Evolutionary conservation across 1,284 basidiomycete genomes (phyloP), one percentile per base, ranked within the genome.

Genomic region (Puccinia polysora): DNA sequence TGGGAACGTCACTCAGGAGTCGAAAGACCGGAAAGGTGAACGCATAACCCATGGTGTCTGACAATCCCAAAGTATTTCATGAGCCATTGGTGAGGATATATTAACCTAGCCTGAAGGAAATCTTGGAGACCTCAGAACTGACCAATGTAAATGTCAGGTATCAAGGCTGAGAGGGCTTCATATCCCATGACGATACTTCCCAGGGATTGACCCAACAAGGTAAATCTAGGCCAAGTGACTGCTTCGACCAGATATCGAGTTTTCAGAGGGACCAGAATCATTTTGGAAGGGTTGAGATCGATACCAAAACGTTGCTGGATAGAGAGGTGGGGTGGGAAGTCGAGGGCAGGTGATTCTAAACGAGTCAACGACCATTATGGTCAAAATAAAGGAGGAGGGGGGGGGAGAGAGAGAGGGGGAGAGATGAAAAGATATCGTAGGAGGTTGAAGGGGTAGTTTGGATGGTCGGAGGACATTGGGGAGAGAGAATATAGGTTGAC

Each of bases 21-120:
- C 85, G 82, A 2, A 91, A 87, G 14, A 90, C 81, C 2, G 89
- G 90, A 78, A 90, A 93, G 0, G 91, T 90, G 78, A 97, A 97
- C 0, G 91, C 92, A 78, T 96, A 97, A 28, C 96, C 95, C 93
- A 97, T 97, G 0, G 94, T 93, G 79, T 98, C 94, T 95, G 25
- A 30, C 15, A 63, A 20, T 73, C 63, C 25, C 32, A 43, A 62
- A 43, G 43, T 40, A 28, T 15, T 32, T 71, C 23, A n/a, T n/a
- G n/a, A n/a, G 53, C 32, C n/a, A 10, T 23, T 6, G 32, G 8
- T 32, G 28, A 56, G 23, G 25, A 36, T 55, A 25, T 45, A 43
- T 65, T 34, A 32, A 32, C 15, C 15, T 59, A 34, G 30, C 15
- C 2, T 15, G 36, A 15, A 32, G 20, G 20, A 30, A 15, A 30